phyloP scores from a whole-genome alignment of 805 yeast genomes.

The Schwanniomyces vanrijiae region DNA sequence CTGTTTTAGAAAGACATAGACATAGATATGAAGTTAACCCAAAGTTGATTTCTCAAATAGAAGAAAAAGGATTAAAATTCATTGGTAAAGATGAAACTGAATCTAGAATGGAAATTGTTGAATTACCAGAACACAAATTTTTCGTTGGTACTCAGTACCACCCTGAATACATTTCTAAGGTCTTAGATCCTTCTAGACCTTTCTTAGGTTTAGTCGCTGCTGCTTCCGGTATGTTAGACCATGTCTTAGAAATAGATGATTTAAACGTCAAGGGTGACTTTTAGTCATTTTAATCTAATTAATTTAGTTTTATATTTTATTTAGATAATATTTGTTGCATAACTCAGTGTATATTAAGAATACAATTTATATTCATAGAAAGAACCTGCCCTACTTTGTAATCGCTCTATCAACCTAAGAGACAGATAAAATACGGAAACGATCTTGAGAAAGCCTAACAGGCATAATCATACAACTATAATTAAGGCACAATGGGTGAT shows the following conservation, averaged over 20 bases:
- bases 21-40: slow-evolving; percentile 98
- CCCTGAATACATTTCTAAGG: slow-evolving; percentile 96
- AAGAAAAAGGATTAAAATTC: slow-evolving; percentile 76
- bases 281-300: slow-evolving; percentile 12
- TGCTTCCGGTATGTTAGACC: slow-evolving; percentile 76
- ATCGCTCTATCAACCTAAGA: too few relatives aligned
- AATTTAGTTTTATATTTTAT: slow-evolving; percentile 1
- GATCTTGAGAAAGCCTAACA: too few relatives aligned
- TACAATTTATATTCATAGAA: neutral
- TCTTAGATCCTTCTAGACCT: slow-evolving; percentile 94
- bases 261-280: slow-evolving; percentile 46
- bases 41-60: slow-evolving; percentile 65
- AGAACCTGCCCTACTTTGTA: neutral
- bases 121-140: slow-evolving; percentile 83
- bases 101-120: slow-evolving; percentile 92
- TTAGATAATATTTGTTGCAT: slow-evolving; percentile 3
- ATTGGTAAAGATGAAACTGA: slow-evolving; percentile 92
- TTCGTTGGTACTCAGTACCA: slow-evolving; percentile 96
- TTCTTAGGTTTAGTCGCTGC: slow-evolving; percentile 97
- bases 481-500: too few relatives aligned
- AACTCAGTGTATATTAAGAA: slow-evolving; percentile 1
- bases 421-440: too few relatives aligned
- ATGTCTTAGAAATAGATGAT: slow-evolving; percentile 50
- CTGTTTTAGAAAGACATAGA: slow-evolving; percentile 92
- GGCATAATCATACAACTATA: too few relatives aligned